Evolutionary conservation across 768 basidiomycete genomes (phyloP).

Genomic region (Tulasnella sp.): DNA sequence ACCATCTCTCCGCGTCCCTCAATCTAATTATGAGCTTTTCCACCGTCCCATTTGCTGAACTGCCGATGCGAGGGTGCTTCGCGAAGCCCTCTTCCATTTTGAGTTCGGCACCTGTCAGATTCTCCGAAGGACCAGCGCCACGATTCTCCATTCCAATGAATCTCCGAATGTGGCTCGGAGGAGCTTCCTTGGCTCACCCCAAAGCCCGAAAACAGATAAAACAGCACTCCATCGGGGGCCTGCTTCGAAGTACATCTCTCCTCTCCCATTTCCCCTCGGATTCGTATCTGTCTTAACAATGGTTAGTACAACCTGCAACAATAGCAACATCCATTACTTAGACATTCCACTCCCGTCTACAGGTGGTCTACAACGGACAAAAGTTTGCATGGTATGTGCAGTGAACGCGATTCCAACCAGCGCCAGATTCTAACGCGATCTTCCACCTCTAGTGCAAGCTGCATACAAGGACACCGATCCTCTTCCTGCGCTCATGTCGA

Average conservation of each 20-base stretch:
- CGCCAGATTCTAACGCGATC: background rate
- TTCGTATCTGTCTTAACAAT: background rate
- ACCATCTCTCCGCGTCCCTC: constrained; percentile 5
- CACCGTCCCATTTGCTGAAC: constrained; percentile 9
- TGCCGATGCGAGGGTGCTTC: background rate
- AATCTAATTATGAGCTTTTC: constrained; percentile 3
- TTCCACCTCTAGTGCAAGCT: constrained; percentile 62
- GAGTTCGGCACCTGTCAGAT: constrained; percentile 11
- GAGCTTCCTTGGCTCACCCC: background rate
- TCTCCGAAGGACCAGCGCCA: constrained; percentile 11
- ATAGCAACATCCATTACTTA: background rate
- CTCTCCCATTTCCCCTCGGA: background rate
- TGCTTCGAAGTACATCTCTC: background rate
- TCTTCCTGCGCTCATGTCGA: constrained; percentile 83
- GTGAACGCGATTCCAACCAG: background rate
- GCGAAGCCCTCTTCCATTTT: constrained; percentile 9
- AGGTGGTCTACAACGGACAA: constrained; percentile 22
- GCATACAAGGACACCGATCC: constrained; percentile 92
- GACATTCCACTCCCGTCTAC: background rate
- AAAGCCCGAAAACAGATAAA: constrained; percentile 1
- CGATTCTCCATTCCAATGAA: constrained; percentile 12
- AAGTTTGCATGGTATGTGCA: constrained; percentile 20
- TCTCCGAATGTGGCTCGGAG: constrained; percentile 11
- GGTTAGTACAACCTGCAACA: background rate
- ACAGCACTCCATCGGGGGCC: background rate